phyloP scores from a whole-genome alignment of 169 alveolate genomes.

The Eimeria maxima region DNA sequence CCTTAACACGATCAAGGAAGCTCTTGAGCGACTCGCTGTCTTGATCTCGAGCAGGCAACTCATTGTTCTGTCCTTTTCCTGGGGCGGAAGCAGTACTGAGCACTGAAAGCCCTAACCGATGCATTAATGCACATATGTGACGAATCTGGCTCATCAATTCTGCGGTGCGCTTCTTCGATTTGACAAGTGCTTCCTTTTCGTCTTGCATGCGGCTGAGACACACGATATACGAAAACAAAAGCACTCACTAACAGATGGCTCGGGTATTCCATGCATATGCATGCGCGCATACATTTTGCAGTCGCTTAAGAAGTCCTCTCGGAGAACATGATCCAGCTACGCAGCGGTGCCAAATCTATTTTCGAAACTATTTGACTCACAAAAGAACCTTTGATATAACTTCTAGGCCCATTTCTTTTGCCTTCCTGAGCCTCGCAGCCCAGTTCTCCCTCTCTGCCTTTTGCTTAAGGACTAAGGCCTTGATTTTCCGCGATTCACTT shows the following conservation, averaged over 20 bases:
- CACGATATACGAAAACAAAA: not conserved
- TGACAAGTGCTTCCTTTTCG: constrained; percentile 75
- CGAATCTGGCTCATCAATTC: constrained; percentile 73
- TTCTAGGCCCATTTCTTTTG: constrained; percentile 80
- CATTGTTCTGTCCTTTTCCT: constrained; percentile 16
- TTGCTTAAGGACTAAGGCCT: constrained; percentile 59
- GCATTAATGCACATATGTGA: constrained; percentile 63
- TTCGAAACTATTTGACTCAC: constrained; percentile 42
- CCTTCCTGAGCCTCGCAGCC: constrained; percentile 74
- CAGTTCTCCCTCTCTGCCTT: constrained; percentile 75
- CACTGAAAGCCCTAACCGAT: constrained; percentile 77
- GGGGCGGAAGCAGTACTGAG: constrained; percentile 76
- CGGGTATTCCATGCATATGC: not conserved
- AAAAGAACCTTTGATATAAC: constrained; percentile 74
- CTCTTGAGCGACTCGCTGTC: constrained; percentile 65
- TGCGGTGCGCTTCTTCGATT: constrained; percentile 63
- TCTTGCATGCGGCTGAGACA: constrained; percentile 70
- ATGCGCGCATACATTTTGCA: not conserved
- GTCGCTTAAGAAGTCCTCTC: not conserved
- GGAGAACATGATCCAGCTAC: not conserved
- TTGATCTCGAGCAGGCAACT: constrained; percentile 17
- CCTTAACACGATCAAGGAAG: constrained; percentile 58
- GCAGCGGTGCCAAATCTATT: not conserved
- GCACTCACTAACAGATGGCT: not conserved
- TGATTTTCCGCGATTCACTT: constrained; percentile 47